Evolutionary conservation across 164 flowering plant species (phyloP), one percentile per base, ranked within the genome.

Genomic region (Malania oleifera): DNA sequence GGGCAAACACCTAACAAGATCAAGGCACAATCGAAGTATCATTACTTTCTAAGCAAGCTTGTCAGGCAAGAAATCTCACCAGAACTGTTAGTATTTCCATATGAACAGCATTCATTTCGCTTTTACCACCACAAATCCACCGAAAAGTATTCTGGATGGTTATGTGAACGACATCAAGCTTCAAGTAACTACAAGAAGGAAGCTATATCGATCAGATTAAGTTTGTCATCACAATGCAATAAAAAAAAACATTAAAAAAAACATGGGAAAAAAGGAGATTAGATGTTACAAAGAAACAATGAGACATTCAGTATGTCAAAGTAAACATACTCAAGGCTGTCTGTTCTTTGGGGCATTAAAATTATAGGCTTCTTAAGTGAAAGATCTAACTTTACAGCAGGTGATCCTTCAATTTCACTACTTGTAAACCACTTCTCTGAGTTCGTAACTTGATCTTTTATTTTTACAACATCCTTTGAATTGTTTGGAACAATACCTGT

Each of bases 101-200:
- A 73, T 83, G 97, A 37, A 88, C 89, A 53, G 99, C 95, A 68
- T 74, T 74, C 59, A 83, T 67, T 15, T 88, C 97, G 60, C 59
- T 74, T 75, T 77, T 90, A 61, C 73, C 75, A 18, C 96, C 97
- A 70, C 37, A 34, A 58, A 82, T 73, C 99, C 99, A 93, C 35
- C 80, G 79, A 66, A 84, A 93, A 18, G 76, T 75, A 68, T 93
- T 93, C 59, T 76, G 81, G 5, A 93, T 77, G 31, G 96, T 93
- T 57, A 93, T 88, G 65, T 93, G 99, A 61, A 87, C 89, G 48
- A 93, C 82, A 70, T 93, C 99, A 62, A 93, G 92, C 79, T 88
- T 81, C 82, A 93, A 68, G 64, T 74, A 93, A 68, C 99, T 93
- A 87, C 54, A 71, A 59, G 7, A 44, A 52, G 56, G 60, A 64